Evolutionary conservation across 1,284 basidiomycete species (phyloP).

Genomic region (Ganoderma lingzhi): DNA sequence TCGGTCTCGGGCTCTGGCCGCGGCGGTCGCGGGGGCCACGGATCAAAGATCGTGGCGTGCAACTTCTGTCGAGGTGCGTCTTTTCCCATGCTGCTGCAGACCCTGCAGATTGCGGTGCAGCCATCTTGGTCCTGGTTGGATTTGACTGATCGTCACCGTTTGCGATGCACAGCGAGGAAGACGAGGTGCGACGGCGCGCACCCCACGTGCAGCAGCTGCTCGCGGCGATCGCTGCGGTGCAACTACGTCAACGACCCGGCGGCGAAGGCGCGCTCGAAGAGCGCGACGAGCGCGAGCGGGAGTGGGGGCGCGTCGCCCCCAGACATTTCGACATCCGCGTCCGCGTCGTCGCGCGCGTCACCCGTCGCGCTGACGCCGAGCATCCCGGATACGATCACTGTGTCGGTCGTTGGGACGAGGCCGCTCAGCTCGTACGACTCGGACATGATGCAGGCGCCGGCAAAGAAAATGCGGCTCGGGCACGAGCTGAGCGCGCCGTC

Average conservation of each 20-base stretch:
- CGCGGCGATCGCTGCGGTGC: constrained; percentile 73
- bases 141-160: constrained; percentile 23
- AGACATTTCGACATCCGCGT: constrained; percentile 33
- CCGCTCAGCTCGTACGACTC: constrained; percentile 46
- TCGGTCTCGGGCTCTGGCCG: constrained; percentile 39
- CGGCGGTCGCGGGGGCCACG: constrained; percentile 53
- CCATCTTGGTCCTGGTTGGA: neutral
- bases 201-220: constrained; percentile 81
- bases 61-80: constrained; percentile 81
- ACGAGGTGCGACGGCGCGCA: constrained; percentile 85
- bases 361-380: constrained; percentile 51
- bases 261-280: constrained; percentile 37
- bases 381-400: constrained; percentile 49
- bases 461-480: constrained; percentile 64
- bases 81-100: constrained; percentile 21
- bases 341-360: constrained; percentile 44
- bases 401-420: constrained; percentile 19
- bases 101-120: constrained; percentile 19
- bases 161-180: constrained; percentile 67
- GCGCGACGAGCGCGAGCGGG: constrained; percentile 26
- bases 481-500: constrained; percentile 31
- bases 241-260: constrained; percentile 78
- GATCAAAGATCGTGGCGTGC: constrained; percentile 84
- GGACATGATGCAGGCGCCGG: constrained; percentile 40
- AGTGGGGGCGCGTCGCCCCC: constrained; percentile 27